Evolutionary conservation across 2,329 filamentous ascomycete species (phyloP).

Genomic region (Sarocladiaceae sp.): DNA sequence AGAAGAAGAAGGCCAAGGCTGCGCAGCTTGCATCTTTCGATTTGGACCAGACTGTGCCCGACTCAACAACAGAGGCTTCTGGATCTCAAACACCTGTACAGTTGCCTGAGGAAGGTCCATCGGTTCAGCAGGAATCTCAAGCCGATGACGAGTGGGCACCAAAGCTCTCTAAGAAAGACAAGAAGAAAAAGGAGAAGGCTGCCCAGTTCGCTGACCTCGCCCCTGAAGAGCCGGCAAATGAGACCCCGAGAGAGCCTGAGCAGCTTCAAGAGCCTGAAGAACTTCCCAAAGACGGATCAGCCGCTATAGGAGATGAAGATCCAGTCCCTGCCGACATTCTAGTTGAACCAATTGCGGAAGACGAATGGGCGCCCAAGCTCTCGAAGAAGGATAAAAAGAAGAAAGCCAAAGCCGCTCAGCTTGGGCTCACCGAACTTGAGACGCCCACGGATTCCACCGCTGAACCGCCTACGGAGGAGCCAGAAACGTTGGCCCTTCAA

Average conservation of each 20-base stretch:
- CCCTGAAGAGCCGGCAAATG: not conserved
- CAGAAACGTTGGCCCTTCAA: too few species aligned
- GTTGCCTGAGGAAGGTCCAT: too few species aligned
- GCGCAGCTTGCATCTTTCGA: too few species aligned
- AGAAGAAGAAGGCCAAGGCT: too few species aligned
- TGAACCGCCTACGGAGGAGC: not conserved
- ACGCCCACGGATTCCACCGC: not conserved
- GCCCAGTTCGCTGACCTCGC: not conserved
- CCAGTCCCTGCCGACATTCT: too few species aligned
- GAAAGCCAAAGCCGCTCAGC: constrained; percentile 12
- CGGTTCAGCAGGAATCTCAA: too few species aligned
- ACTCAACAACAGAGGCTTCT: too few species aligned
- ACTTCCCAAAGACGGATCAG: not conserved
- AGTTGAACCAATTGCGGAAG: too few species aligned
- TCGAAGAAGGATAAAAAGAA: constrained; percentile 25
- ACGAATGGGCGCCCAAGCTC: constrained; percentile 11
- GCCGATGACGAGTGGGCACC: constrained; percentile 6
- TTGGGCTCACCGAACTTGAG: not conserved
- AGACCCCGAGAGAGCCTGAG: not conserved
- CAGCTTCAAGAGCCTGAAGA: not conserved
- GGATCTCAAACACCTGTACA: not conserved
- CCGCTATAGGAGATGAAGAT: too few species aligned
- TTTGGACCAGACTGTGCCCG: too few species aligned
- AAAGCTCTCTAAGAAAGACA: constrained; percentile 23
- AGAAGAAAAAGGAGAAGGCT: constrained; percentile 19